A percentile compares a stretch with the other conserved stretches of the same genome.
phyloP scores from a whole-genome alignment of 2,329 filamentous ascomycete genomes.

The Colletotrichum liriopes region DNA sequence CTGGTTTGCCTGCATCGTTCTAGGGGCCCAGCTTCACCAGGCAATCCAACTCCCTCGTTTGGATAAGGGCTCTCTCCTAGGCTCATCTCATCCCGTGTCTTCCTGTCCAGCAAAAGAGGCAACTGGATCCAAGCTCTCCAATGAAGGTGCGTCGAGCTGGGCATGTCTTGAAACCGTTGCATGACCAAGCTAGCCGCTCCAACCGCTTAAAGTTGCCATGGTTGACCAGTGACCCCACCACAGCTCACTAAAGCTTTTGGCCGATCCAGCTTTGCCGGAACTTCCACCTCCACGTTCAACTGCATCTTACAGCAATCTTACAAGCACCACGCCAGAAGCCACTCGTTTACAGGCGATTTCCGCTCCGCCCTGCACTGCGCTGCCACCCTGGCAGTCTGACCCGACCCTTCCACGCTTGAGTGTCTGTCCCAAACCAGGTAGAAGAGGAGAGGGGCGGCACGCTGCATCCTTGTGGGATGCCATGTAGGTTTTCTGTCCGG shows the following conservation, averaged over 20 bases:
- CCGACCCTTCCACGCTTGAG: background rate
- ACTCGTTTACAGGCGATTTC: background rate
- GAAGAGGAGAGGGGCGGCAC: slow-evolving; percentile 3
- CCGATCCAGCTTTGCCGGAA: slow-evolving; percentile 2
- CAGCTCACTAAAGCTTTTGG: background rate
- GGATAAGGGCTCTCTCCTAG: background rate
- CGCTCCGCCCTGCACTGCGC: slow-evolving; percentile 14
- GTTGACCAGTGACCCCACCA: background rate
- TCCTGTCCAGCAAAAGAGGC: slow-evolving; percentile 5
- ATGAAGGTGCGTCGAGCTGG: slow-evolving; percentile 25
- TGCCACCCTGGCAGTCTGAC: slow-evolving; percentile 23
- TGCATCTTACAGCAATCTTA: background rate
- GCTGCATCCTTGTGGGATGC: slow-evolving; percentile 1
- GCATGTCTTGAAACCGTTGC: slow-evolving; percentile 40
- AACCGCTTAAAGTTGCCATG: slow-evolving; percentile 42
- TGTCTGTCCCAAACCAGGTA: background rate
- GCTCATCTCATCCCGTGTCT: slow-evolving; percentile 2
- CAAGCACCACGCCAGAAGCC: background rate
- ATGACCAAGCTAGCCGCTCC: slow-evolving; percentile 43
- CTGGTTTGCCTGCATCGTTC: slow-evolving; percentile 7
- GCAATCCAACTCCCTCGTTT: background rate
- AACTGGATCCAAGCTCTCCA: slow-evolving; percentile 34
- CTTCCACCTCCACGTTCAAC: background rate
- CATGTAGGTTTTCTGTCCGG: slow-evolving; percentile 5
- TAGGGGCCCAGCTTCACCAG: background rate